phyloP scores from a whole-genome alignment of 1,284 basidiomycete genomes.

The Tilletia indica region DNA sequence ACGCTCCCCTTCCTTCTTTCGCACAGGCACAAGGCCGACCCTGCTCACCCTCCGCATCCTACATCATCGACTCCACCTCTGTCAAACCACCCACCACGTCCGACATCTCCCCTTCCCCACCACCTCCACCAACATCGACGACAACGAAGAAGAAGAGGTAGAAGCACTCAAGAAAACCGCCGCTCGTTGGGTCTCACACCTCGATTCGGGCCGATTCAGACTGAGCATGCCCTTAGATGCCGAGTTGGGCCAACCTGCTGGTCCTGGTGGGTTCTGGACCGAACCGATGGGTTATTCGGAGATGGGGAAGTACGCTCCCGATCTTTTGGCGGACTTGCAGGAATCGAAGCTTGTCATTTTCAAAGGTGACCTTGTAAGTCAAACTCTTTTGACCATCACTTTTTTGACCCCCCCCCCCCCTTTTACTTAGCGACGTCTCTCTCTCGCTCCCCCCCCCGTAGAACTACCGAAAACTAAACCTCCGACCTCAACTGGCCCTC shows the following conservation, averaged over 20 bases:
- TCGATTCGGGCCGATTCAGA: constrained; percentile 71
- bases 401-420: too few relatives aligned
- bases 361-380: constrained; percentile 85
- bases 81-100: constrained; percentile 39
- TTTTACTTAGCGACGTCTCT: neutral
- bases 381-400: too few relatives aligned
- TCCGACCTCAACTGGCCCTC: constrained; percentile 86
- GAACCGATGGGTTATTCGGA: constrained; percentile 37
- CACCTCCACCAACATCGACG: constrained; percentile 28
- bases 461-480: constrained; percentile 67
- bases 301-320: constrained; percentile 58
- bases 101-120: constrained; percentile 20
- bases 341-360: constrained; percentile 77
- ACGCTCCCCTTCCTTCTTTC: neutral
- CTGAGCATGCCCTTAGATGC: constrained; percentile 70
- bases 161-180: constrained; percentile 65
- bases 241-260: constrained; percentile 61
- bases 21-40: constrained; percentile 29
- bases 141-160: constrained; percentile 35
- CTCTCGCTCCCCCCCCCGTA: neutral
- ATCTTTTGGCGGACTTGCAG: constrained; percentile 65
- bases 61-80: constrained; percentile 43
- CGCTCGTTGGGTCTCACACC: constrained; percentile 70
- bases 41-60: constrained; percentile 42
- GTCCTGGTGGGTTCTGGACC: constrained; percentile 50